Evolutionary conservation across 441 rosid genomes (phyloP), one percentile per base, ranked within the genome.

Genomic region (Brassica hybrid): DNA sequence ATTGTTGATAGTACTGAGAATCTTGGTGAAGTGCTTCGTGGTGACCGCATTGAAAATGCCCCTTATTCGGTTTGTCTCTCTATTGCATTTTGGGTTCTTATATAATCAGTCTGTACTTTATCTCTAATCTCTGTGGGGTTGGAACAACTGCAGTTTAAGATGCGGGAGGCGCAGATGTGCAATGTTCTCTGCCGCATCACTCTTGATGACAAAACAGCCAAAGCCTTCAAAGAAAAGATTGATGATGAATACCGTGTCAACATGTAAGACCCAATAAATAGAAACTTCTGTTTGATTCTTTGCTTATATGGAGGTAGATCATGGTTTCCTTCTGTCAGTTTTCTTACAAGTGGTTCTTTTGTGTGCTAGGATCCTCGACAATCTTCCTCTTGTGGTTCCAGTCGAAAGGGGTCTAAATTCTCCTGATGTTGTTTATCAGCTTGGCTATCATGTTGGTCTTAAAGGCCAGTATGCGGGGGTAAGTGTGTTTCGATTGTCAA

Each of bases 1-100:
- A 89, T 89, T 4, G 62, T 87, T 10, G 93, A 87, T 79, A 89
- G 88, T 77, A 81, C 93, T 27, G 93, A 89, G 83, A 89, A 89
- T 81, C 93, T 89, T 63, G 90, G 93, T 10, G 91, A 89, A 84
- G 93, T 89, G n/a, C 90, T 89, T 69, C 91, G 91, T 7, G 93
- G 93, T 66, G 93, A 89, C 73, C 88, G 91, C 0, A 87, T 89
- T 21, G 93, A 89, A 16, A 89, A 86, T 79, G 85, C 89, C 0
- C 86, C 88, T 69, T 85, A 82, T 63, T 87, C 75, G 89, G 93
- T 87, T 58, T 67, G 82, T 82, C 65, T 71, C 69, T 18, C 66
- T 17, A 16, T 45, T 45, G 52, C 52, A 0, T 12, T 60, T 9
- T 17, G 50, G 7, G 9, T 30, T 30, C 34, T 30, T 30, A 41